Evolutionary conservation across 352 stramenopile species (phyloP).

Genomic region (Discostella stelligera): DNA sequence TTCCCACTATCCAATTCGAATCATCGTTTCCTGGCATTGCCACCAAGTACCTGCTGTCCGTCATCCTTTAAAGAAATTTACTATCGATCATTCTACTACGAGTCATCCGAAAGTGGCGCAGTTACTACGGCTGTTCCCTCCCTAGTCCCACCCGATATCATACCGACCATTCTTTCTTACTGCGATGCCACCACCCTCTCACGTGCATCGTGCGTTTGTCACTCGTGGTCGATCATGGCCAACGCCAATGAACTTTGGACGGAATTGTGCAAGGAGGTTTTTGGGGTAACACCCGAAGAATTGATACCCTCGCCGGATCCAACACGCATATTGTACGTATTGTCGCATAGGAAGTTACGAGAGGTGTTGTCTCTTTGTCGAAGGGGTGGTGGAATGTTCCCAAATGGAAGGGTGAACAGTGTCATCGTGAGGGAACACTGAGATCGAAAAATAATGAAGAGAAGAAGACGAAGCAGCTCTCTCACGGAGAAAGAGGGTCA

Average conservation of each 20-base stretch:
- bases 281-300: constrained; percentile 44
- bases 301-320: constrained; percentile 53
- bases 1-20: not conserved
- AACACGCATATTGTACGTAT: constrained; percentile 49
- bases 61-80: not conserved
- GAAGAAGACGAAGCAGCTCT: too few species aligned
- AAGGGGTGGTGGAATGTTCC: not conserved
- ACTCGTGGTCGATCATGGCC: constrained; percentile 36
- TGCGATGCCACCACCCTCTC: constrained; percentile 50
- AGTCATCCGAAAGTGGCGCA: not conserved
- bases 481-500: too few species aligned
- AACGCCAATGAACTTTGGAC: constrained; percentile 50
- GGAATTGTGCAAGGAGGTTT: constrained; percentile 47
- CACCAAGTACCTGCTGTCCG: constrained; percentile 15
- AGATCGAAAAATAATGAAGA: not conserved
- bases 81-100: not conserved
- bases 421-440: not conserved
- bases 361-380: constrained; percentile 18
- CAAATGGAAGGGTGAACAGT: not conserved
- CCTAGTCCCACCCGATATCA: constrained; percentile 27
- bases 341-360: constrained; percentile 44
- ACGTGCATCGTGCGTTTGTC: constrained; percentile 34
- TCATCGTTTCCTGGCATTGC: constrained; percentile 5
- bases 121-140: not conserved
- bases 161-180: constrained; percentile 57